Percentiles rank a stretch among this genome's conserved stretches.
phyloP scores from a whole-genome alignment of 371 early-diverging fungal species.

The Apophysomyces sp. region DNA sequence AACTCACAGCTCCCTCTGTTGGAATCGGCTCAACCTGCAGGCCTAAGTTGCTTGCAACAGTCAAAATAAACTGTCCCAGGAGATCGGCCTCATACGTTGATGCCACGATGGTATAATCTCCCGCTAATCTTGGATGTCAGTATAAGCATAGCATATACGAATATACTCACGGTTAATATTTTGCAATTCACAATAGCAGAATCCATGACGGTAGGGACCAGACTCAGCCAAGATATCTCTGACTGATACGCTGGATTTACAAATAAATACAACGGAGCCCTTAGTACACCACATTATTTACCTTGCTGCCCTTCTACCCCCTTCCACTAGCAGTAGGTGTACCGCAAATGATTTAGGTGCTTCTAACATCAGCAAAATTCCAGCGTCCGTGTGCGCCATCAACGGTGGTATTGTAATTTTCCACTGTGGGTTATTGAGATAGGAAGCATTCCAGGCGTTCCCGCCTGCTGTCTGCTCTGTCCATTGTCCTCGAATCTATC shows the following conservation, averaged over 20 bases:
- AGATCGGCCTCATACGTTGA: slow-evolving; percentile 80
- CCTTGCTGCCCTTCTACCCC: slow-evolving; percentile 69
- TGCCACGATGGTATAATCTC: slow-evolving; percentile 73
- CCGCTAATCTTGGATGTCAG: slow-evolving; percentile 37
- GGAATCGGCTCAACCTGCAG: slow-evolving; percentile 61
- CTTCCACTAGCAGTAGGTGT: slow-evolving; percentile 67
- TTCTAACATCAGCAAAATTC: slow-evolving; percentile 62
- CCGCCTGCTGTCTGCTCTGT: slow-evolving; percentile 82
- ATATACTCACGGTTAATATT: slow-evolving; percentile 48
- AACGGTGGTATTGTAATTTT: slow-evolving; percentile 53
- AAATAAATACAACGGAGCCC: too few relatives aligned
- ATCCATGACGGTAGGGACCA: slow-evolving; percentile 70
- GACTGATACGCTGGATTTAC: slow-evolving; percentile 66
- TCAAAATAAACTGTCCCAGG: slow-evolving; percentile 67
- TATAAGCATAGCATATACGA: neutral
- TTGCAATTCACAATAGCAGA: slow-evolving; percentile 67
- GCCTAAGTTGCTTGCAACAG: slow-evolving; percentile 51
- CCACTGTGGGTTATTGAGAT: slow-evolving; percentile 81
- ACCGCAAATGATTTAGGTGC: slow-evolving; percentile 67
- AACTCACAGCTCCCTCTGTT: slow-evolving; percentile 76
- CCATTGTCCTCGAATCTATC: slow-evolving; percentile 67
- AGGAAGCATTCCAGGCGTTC: slow-evolving; percentile 66
- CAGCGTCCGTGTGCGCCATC: slow-evolving; percentile 16
- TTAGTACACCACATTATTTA: slow-evolving; percentile 15
- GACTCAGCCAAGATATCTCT: slow-evolving; percentile 70